A percentile compares a stretch with the other conserved stretches of the same genome.
Evolutionary conservation across 2,329 filamentous ascomycete species (phyloP).

Genomic region (Delphinella strobiligena): DNA sequence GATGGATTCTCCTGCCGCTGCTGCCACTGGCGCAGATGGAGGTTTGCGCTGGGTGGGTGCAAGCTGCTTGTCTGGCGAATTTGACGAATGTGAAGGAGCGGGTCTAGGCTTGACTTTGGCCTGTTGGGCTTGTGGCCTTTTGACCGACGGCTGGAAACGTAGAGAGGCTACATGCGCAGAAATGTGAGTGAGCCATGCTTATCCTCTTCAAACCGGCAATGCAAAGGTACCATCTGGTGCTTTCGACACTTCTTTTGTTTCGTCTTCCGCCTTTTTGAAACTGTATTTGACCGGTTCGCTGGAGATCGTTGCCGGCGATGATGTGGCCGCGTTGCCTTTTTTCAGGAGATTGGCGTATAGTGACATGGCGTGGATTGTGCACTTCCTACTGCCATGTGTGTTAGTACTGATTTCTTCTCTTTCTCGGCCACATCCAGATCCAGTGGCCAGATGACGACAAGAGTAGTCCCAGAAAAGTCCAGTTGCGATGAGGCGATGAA

Average conservation of each 20-base stretch:
- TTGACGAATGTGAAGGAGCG: constrained; percentile 15
- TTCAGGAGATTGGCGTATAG: constrained; percentile 72
- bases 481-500: too few relatives aligned
- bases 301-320: constrained; percentile 54
- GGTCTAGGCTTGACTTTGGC: constrained; percentile 46
- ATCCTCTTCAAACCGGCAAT: constrained; percentile 16
- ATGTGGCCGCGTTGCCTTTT: constrained; percentile 29
- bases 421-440: too few relatives aligned
- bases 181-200: constrained; percentile 36
- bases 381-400: too few relatives aligned
- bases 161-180: constrained; percentile 44
- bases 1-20: constrained; percentile 44
- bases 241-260: constrained; percentile 43
- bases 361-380: constrained; percentile 32
- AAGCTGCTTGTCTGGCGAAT: constrained; percentile 13
- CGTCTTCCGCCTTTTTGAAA: constrained; percentile 47
- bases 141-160: constrained; percentile 70
- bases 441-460: too few relatives aligned
- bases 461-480: too few relatives aligned
- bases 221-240: constrained; percentile 48
- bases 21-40: constrained; percentile 34
- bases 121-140: constrained; percentile 57
- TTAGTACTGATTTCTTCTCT: too few relatives aligned
- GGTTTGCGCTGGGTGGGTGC: constrained; percentile 10
- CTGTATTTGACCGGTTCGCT: constrained; percentile 64